Conservation (phyloP, 192 early-diverging fungal genomes). For the Spizellomyces punctatus region DNA sequence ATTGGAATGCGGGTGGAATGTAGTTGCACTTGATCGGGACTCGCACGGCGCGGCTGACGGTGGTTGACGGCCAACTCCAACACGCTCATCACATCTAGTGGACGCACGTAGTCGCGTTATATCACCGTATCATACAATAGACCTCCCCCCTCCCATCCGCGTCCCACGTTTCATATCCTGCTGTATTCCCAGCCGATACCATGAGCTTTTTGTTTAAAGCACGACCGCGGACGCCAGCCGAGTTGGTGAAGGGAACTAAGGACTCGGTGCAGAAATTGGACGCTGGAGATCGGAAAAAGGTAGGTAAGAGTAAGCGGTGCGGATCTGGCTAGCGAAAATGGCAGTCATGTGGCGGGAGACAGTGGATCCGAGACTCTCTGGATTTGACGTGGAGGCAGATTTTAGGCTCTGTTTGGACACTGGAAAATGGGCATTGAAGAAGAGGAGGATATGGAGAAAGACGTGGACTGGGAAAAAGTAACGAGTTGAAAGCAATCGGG, state of each 20-base stretch:
- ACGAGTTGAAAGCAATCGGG: neutral
- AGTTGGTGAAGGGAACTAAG: constrained; percentile 84
- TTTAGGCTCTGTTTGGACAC: too few relatives aligned
- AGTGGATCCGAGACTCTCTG: neutral
- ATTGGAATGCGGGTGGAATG: too few relatives aligned
- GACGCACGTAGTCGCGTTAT: too few relatives aligned
- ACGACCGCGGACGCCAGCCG: constrained; percentile 64
- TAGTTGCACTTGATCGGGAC: too few relatives aligned
- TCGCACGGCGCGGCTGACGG: too few relatives aligned
- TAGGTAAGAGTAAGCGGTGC: constrained; percentile 31
- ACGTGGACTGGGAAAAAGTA: neutral
- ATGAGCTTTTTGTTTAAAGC: constrained; percentile 37
- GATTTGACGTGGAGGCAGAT: neutral
- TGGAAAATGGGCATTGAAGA: too few relatives aligned
- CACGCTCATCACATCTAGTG: too few relatives aligned
- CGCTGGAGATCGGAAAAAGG: constrained; percentile 71
- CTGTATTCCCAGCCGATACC: neutral
- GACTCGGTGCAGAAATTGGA: constrained; percentile 81
- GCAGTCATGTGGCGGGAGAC: too few relatives aligned
- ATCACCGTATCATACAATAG: too few relatives aligned
- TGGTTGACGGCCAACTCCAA: too few relatives aligned
- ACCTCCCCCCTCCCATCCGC: neutral
- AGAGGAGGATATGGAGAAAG: too few relatives aligned
- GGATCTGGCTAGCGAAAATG: too few relatives aligned
- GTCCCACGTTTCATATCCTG: neutral